Base-by-base conservation (phyloP, 1,284 basidiomycete genomes). In the Ceratobasidium sp. region DNA sequence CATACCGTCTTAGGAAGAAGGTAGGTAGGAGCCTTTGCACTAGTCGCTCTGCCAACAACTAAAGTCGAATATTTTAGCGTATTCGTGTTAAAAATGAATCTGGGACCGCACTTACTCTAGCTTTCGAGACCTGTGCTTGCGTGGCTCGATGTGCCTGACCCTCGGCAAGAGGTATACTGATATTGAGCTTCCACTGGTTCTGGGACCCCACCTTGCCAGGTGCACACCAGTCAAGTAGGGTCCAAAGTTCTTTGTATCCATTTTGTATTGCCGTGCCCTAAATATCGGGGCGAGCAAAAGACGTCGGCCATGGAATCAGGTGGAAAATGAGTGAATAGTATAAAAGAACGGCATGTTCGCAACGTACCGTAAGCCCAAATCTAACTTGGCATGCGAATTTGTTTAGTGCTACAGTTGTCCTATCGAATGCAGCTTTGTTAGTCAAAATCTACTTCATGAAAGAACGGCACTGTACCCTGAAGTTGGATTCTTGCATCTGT, bases 241-340 rank as follows among this genome's bases (percentile, higher is more conserved):
- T 93, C 91, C 94, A 95, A 70, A 97, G 86, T 83, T 97, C 96
- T 60, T 90, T 88, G 81, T 95, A 95, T 0, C 90, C 90, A 81
- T 97, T 97, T 83, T 97, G 95, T 53, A 97, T 95, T 0, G 94
- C 92, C 7, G 92, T 94, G 9, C 95, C 93, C 12, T 83, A 63
- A 44, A 44, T 51, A 26, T 26, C 26, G 28, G 39, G 23, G 68
- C 78, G 61, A 70, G 56, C 28, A 56, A 72, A 18, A 49, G 46
- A 13, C 12, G 46, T 49, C 18, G 26, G 55, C 18, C 28, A 40
- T 51, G 7, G 64, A 13, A 39, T 13, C 26, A 13, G 15, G 40
- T 33, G 20, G 68, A 76, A 26, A 44, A 56, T 23, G 9, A 39
- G 15, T 33, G 20, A 49, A 10, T 44, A 51, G 26, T 13, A 61